Evolutionary conservation across 495 filamentous ascomycete species (phyloP).

Genomic region (Aspergillus bridgeri): DNA sequence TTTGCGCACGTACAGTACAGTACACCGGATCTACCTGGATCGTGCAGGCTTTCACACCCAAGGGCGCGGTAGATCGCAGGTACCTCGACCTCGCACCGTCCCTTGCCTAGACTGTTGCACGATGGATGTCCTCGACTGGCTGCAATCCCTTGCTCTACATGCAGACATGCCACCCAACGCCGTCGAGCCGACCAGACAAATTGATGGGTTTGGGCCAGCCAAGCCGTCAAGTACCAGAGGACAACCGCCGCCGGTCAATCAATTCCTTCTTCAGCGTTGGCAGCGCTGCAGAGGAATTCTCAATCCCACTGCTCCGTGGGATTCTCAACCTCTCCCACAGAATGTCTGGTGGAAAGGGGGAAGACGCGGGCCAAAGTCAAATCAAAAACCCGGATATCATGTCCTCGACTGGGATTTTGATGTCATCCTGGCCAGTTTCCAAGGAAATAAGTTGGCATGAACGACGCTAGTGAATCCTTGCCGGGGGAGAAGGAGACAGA

Average conservation of each 20-base stretch:
- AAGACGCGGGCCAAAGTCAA: neutral
- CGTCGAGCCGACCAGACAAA: neutral
- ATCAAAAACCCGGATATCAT: neutral
- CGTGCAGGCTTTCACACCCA: neutral
- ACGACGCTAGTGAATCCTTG: neutral
- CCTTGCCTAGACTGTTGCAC: neutral
- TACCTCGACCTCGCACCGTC: neutral
- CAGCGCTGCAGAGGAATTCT: neutral
- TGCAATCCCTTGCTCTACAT: neutral
- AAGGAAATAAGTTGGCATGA: neutral
- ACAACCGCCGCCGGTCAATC: neutral
- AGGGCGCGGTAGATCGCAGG: neutral
- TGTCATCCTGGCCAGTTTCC: neutral
- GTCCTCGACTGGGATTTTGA: neutral
- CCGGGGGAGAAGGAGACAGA: too few relatives aligned
- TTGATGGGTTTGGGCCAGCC: neutral
- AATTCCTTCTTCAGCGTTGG: neutral
- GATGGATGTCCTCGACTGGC: neutral
- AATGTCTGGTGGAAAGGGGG: neutral
- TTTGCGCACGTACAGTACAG: too few relatives aligned
- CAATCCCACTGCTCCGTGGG: neutral
- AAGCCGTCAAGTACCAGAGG: slow-evolving; percentile 1
- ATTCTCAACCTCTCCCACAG: neutral
- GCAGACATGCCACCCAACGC: neutral
- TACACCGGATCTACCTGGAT: neutral